phyloP scores from a whole-genome alignment of 768 basidiomycete genomes.

The Boletus patriciae region DNA sequence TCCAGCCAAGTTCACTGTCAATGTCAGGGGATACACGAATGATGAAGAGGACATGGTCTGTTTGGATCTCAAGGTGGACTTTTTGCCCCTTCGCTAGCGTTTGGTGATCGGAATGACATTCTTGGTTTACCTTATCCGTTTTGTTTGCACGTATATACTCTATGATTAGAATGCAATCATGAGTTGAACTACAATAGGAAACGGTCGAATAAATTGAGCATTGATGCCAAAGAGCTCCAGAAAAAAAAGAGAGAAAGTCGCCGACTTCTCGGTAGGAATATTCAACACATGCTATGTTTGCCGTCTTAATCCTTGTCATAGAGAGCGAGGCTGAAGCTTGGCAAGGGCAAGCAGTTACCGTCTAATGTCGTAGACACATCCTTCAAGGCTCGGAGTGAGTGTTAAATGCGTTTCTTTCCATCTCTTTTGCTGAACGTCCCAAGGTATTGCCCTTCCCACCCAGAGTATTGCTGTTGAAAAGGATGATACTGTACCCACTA shows the following conservation, averaged over 20 bases:
- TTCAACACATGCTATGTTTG: neutral
- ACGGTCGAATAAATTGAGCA: neutral
- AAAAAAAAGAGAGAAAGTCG: slow-evolving; percentile 83
- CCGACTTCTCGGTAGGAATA: slow-evolving; percentile 74
- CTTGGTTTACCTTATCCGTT: neutral
- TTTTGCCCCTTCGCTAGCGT: slow-evolving; percentile 44
- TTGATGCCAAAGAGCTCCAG: slow-evolving; percentile 84
- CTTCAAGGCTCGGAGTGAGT: slow-evolving; percentile 90
- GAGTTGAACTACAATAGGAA: slow-evolving; percentile 6
- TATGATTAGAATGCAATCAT: neutral
- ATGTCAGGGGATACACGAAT: slow-evolving; percentile 65
- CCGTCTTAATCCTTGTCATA: slow-evolving; percentile 33
- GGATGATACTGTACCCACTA: slow-evolving; percentile 60
- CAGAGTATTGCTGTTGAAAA: slow-evolving; percentile 73
- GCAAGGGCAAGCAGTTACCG: slow-evolving; percentile 84
- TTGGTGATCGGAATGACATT: slow-evolving; percentile 25
- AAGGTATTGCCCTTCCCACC: slow-evolving; percentile 86
- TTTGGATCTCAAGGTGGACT: slow-evolving; percentile 76
- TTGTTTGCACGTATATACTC: slow-evolving; percentile 9
- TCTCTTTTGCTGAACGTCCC: slow-evolving; percentile 9
- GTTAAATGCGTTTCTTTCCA: neutral
- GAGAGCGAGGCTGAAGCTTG: slow-evolving; percentile 97
- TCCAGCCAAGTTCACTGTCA: slow-evolving; percentile 80
- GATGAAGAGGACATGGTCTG: slow-evolving; percentile 80
- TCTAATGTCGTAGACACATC: slow-evolving; percentile 92